Evolutionary conservation across 2,329 filamentous ascomycete species (phyloP).

Genomic region (Xylaria sp.): DNA sequence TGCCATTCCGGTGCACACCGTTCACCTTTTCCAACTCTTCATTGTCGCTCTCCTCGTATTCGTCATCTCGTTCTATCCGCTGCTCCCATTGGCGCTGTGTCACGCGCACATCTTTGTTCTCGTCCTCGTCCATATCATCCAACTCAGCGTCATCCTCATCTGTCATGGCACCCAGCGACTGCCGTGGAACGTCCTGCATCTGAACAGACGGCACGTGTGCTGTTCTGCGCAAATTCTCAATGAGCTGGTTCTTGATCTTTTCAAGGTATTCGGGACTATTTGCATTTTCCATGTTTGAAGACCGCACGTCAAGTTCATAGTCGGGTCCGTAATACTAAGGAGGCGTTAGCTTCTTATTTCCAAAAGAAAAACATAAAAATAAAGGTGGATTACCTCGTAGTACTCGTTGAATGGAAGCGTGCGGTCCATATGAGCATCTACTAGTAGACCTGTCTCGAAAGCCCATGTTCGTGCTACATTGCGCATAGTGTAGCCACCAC

Average conservation of each 20-base stretch:
- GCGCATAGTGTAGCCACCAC: constrained; percentile 95
- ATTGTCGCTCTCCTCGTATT: constrained; percentile 88
- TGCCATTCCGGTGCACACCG: constrained; percentile 68
- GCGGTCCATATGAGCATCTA: constrained; percentile 81
- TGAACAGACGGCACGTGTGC: constrained; percentile 89
- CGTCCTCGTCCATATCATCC: constrained; percentile 81
- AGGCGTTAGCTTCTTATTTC: constrained; percentile 51
- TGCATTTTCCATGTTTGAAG: constrained; percentile 90
- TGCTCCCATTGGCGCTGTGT: constrained; percentile 87
- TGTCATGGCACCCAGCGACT: constrained; percentile 69
- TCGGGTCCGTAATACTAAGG: constrained; percentile 87
- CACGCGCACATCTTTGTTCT: constrained; percentile 83
- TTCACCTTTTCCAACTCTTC: constrained; percentile 81
- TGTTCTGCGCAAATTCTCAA: constrained; percentile 88
- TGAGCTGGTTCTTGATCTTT: constrained; percentile 81
- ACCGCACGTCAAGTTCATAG: constrained; percentile 87
- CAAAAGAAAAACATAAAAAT: constrained; percentile 45
- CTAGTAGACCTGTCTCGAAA: constrained; percentile 91
- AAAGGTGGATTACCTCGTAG: constrained; percentile 70
- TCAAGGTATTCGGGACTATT: constrained; percentile 85
- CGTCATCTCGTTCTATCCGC: constrained; percentile 77
- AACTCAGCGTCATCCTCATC: constrained; percentile 74
- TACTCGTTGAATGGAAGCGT: constrained; percentile 97
- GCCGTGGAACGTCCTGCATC: constrained; percentile 79
- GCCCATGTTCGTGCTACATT: constrained; percentile 98